A percentile compares a stretch with the other conserved stretches of the same genome.
Evolutionary conservation across 257 asterid species (phyloP).

Genomic region (Leonotis leonurus): DNA sequence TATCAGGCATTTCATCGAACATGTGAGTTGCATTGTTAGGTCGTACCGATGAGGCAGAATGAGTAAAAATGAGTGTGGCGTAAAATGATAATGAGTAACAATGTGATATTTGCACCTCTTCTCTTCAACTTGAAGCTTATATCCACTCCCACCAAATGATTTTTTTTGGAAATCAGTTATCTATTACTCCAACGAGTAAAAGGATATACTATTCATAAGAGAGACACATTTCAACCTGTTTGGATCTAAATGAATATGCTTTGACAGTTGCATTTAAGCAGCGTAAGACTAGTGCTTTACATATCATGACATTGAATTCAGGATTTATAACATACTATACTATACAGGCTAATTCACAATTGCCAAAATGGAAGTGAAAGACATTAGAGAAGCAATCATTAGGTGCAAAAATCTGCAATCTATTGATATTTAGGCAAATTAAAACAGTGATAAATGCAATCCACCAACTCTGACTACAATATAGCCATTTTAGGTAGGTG

Average conservation of each 20-base stretch:
- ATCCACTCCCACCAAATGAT: too few relatives aligned
- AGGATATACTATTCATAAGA: too few relatives aligned
- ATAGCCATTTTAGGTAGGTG: background rate
- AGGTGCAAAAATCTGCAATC: background rate
- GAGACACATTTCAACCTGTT: too few relatives aligned
- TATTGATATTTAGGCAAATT: background rate
- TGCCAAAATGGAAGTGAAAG: background rate
- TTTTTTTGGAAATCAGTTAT: too few relatives aligned
- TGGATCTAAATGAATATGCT: conserved; percentile 18
- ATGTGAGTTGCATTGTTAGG: background rate
- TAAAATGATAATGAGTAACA: too few relatives aligned
- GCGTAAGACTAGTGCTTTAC: background rate
- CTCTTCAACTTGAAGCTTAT: too few relatives aligned
- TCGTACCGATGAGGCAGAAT: background rate
- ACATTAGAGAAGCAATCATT: background rate
- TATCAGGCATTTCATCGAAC: background rate
- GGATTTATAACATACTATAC: background rate
- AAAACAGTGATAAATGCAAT: background rate
- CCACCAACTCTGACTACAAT: background rate
- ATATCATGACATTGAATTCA: background rate
- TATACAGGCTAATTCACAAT: background rate
- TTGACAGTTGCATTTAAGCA: background rate
- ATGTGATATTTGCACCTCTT: too few relatives aligned
- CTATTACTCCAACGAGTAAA: too few relatives aligned
- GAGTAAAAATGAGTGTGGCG: too few relatives aligned